These are phyloP conservation scores for Porcisia hertigi DNA, from an alignment of 208 protist genomes.

Conservation along the genomic window DNA sequence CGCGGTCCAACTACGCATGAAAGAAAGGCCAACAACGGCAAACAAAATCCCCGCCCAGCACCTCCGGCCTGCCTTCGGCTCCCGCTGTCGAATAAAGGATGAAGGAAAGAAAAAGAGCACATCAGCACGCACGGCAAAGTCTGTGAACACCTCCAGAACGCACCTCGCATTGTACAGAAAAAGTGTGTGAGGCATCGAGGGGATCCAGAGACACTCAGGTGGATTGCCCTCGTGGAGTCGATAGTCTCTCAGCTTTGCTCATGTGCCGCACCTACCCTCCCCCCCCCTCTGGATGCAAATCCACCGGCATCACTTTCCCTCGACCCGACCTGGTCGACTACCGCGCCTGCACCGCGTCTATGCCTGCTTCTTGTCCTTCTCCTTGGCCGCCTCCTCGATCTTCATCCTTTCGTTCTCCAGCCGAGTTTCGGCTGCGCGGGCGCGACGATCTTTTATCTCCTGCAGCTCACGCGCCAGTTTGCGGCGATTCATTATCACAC, in stretches of 20 bases:
- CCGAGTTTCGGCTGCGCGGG: constrained; percentile 59
- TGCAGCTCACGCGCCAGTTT: constrained; percentile 74
- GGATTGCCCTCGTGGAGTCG: too few relatives aligned
- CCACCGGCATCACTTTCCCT: background rate
- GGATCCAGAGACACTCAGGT: too few relatives aligned
- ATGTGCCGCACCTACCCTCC: background rate
- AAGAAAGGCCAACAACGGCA: background rate
- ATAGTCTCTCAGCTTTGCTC: background rate
- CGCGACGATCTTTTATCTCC: constrained; percentile 61
- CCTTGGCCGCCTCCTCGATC: constrained; percentile 45
- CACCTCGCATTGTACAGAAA: background rate
- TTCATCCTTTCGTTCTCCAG: constrained; percentile 65
- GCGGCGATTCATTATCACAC: constrained; percentile 86
- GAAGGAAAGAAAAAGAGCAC: background rate
- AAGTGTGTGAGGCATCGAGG: background rate
- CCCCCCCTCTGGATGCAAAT: background rate
- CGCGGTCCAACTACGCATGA: background rate
- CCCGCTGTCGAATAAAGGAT: background rate
- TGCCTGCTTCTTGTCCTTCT: constrained; percentile 25
- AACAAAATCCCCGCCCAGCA: too few relatives aligned
- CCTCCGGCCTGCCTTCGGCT: background rate
- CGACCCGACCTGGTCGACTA: background rate
- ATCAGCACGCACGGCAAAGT: background rate
- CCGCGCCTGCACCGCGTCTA: background rate
- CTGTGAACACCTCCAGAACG: background rate